A percentile compares a stretch with the other conserved stretches of the same genome.
Evolutionary conservation across 768 basidiomycete genomes (phyloP).

Genomic region (Suillus subluteus): DNA sequence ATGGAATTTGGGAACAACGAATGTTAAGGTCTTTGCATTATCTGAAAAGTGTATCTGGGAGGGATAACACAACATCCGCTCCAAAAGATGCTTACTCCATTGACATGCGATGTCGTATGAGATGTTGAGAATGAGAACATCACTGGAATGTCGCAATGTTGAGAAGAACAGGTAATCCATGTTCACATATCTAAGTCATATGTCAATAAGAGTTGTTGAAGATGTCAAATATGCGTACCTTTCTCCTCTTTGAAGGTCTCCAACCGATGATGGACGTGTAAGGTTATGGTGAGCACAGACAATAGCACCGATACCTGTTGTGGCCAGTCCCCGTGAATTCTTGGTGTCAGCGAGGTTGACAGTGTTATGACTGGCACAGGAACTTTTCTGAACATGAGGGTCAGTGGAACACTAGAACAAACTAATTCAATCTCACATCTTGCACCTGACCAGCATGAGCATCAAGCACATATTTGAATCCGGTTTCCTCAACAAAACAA

Average conservation of each 20-base stretch:
- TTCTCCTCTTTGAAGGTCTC: not conserved
- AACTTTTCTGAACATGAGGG: not conserved
- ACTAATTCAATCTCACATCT: no score
- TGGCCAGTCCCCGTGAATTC: not conserved
- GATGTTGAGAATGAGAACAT: slow-evolving; percentile 1
- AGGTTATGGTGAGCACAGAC: not conserved
- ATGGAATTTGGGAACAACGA: slow-evolving; percentile 8
- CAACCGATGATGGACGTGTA: not conserved
- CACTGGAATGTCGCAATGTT: not conserved
- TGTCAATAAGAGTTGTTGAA: no score
- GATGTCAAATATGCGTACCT: not conserved
- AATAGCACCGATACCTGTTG: not conserved
- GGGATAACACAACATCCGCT: not conserved
- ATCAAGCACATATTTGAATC: no score
- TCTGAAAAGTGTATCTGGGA: not conserved
- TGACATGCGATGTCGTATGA: slow-evolving; percentile 15
- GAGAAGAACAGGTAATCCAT: slow-evolving; percentile 16
- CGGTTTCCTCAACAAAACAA: no score
- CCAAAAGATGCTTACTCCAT: not conserved
- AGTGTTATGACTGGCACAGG: not conserved
- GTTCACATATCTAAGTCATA: slow-evolving; percentile 13
- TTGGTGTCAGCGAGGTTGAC: not conserved
- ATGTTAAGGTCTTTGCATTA: slow-evolving; percentile 5
- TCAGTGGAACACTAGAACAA: not conserved
- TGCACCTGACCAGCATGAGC: no score